These are phyloP conservation scores for Candida silvicultrix DNA, from an alignment of 805 yeast genomes.

Conservation along the genomic window DNA sequence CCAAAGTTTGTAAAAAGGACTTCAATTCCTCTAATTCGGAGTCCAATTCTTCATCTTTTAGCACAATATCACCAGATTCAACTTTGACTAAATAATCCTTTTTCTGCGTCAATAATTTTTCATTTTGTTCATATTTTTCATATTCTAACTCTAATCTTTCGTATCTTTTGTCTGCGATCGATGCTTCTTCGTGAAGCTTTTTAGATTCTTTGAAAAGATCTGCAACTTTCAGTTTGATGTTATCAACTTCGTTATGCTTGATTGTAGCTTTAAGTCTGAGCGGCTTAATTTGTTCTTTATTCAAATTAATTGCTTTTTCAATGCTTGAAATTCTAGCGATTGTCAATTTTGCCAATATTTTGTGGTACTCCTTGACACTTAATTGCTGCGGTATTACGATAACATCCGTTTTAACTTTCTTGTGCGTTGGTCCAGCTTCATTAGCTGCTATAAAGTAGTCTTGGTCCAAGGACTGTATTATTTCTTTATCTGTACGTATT, in stretches of 20 bases:
- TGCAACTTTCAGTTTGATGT: conserved; percentile 33
- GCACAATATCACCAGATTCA: conserved; percentile 19
- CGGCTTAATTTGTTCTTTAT: conserved; percentile 16
- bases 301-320: conserved; percentile 17
- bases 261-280: conserved; percentile 32
- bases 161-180: conserved; percentile 11
- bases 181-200: conserved; percentile 12
- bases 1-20: conserved; percentile 24
- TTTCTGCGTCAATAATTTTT: conserved; percentile 4
- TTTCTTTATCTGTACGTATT: conserved; percentile 10
- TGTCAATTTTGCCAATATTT: conserved; percentile 29
- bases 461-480: conserved; percentile 15
- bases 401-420: conserved; percentile 10
- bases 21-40: conserved; percentile 21
- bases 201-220: conserved; percentile 27
- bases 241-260: conserved; percentile 35
- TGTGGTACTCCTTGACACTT: conserved; percentile 29
- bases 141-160: conserved; percentile 17
- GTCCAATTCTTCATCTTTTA: conserved; percentile 26
- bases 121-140: conserved; percentile 10
- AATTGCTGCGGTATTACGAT: conserved; percentile 12
- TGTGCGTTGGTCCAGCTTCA: conserved; percentile 4
- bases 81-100: conserved; percentile 1
- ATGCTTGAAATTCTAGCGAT: conserved; percentile 26
- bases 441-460: conserved; percentile 11